Evolutionary conservation across 1,139 yeast species (phyloP), one percentile per base, ranked within the genome.

Genomic region (Geotrichum bryndzae): DNA sequence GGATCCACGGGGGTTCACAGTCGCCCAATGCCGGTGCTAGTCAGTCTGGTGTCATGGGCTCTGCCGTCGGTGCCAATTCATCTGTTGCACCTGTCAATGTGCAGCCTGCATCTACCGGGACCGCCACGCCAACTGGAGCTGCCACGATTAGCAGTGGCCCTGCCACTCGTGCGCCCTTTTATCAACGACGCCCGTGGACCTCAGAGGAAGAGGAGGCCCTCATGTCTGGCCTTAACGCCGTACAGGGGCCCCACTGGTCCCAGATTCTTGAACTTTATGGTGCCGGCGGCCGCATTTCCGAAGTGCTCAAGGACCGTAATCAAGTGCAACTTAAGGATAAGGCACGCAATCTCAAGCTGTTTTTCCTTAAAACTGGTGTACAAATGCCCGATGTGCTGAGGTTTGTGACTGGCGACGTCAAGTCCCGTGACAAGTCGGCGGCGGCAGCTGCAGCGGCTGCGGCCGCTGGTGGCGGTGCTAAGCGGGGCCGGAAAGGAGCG

Each of bases 291-390:
- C 82, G 87, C 56, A 81, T 88, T 31, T 85, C 87, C 33, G 97
- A 94, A 73, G 85, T 86, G 1, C 79, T 94, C 67, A 92, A 90
- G 73, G 89, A 90, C 70, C 80, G 98, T 70, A 86, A 88, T 13
- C 96, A 91, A 71, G 91, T 92, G 13, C 98, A 92, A 73, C 80
- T 94, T 63, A 94, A 94, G 72, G 99, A 94, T 72, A 94, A 94
- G 72, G 98, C 98, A 0, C 82, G 98, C 67, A 94, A 94, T 71
- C 88, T 97, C 90, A 94, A 92, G 73, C 83, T 90, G 81, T 87
- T 87, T 66, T 90, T 87, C 72, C 76, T 91, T 64, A 88, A 90
- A 54, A 68, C 72, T 46, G 77, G 77, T 0, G 62, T 72, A 23
- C 76, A 89, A 6, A 84, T 92, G 4, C 98, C 98, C 0, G 84